These are phyloP conservation scores for Flaveria linearis DNA, from an alignment of 129 eudicot species.

Conservation along the genomic window DNA sequence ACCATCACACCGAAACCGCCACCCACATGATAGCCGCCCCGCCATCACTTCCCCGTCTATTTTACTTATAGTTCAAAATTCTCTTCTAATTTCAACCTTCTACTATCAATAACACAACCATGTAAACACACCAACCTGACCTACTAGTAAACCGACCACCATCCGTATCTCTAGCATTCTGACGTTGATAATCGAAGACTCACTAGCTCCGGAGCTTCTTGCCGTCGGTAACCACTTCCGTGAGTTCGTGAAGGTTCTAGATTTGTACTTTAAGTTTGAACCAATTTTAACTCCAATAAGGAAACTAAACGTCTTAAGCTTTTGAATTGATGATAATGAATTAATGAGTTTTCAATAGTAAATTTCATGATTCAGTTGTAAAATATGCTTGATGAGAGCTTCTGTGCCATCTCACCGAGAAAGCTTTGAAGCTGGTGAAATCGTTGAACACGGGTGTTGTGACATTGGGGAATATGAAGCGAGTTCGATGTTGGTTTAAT, in stretches of 20 bases:
- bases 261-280: constrained; percentile 75
- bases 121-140: constrained; percentile 50
- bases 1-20: too few relatives aligned
- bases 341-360: constrained; percentile 60
- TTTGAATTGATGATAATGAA: constrained; percentile 72
- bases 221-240: constrained; percentile 84
- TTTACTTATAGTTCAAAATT: too few relatives aligned
- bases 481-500: constrained; percentile 61
- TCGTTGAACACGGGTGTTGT: constrained; percentile 67
- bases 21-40: too few relatives aligned
- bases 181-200: constrained; percentile 55
- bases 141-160: constrained; percentile 65
- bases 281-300: constrained; percentile 56
- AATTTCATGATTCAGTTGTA: constrained; percentile 91
- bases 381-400: constrained; percentile 57
- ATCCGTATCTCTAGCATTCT: constrained; percentile 86
- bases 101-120: too few relatives aligned
- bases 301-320: constrained; percentile 50
- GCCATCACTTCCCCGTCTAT: too few relatives aligned
- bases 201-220: constrained; percentile 50
- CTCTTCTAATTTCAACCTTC: too few relatives aligned
- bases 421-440: constrained; percentile 65
- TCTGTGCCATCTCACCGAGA: constrained; percentile 31
- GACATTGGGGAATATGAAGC: constrained; percentile 81
- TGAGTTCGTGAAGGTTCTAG: constrained; percentile 77